phyloP scores from a whole-genome alignment of 768 basidiomycete species.

The Kwoniella sp. region DNA sequence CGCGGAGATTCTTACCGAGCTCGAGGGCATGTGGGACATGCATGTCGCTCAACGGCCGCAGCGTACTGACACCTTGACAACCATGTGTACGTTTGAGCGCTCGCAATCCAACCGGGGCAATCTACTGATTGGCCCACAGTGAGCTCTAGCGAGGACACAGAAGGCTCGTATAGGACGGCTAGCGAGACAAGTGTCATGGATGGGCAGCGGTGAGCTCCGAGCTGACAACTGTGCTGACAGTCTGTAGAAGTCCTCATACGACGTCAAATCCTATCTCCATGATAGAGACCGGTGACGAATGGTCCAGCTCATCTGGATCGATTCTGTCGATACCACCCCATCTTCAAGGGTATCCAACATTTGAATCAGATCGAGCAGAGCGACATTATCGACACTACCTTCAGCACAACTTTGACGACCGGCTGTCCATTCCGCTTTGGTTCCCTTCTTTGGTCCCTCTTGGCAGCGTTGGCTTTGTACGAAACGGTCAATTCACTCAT shows the following conservation, averaged over 20 bases:
- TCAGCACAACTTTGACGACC: conserved; percentile 65
- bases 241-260: too few relatives aligned
- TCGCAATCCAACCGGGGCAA: neutral
- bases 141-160: conserved; percentile 7
- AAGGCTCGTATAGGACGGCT: conserved; percentile 14
- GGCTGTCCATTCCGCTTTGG: conserved; percentile 69
- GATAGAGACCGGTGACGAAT: conserved; percentile 12
- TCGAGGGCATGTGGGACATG: too few relatives aligned
- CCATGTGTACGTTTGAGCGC: neutral
- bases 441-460: conserved; percentile 60
- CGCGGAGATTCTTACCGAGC: conserved; percentile 13
- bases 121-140: conserved; percentile 1
- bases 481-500: conserved; percentile 65
- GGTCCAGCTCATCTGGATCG: conserved; percentile 35
- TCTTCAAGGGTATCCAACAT: conserved; percentile 21
- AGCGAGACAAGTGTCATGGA: neutral
- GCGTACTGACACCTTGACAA: neutral
- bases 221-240: neutral
- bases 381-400: conserved; percentile 64
- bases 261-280: too few relatives aligned
- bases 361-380: conserved; percentile 53
- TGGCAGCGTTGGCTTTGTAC: conserved; percentile 72
- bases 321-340: conserved; percentile 27
- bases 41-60: conserved; percentile 5
- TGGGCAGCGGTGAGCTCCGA: conserved; percentile 12